phyloP scores from a whole-genome alignment of 2,329 filamentous ascomycete genomes.

The Harringtonia aguacate region DNA sequence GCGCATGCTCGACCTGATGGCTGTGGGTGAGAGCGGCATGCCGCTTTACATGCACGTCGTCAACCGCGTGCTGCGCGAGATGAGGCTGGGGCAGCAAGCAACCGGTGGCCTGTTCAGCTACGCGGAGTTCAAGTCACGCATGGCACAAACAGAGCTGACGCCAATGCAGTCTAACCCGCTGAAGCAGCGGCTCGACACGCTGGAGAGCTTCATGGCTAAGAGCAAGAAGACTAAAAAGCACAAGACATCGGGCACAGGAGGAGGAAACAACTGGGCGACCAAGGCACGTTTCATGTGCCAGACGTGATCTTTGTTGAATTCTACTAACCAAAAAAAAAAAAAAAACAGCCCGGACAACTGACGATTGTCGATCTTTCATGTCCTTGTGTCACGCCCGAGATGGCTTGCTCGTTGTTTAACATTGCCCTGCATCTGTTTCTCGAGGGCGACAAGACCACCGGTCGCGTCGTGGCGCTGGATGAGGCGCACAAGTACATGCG shows the following conservation, averaged over 20 bases:
- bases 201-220: slow-evolving; percentile 51
- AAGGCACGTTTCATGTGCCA: slow-evolving; percentile 11
- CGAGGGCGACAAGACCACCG: slow-evolving; percentile 35
- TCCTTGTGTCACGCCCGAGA: slow-evolving; percentile 55
- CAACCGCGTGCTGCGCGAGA: slow-evolving; percentile 42
- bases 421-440: slow-evolving; percentile 59
- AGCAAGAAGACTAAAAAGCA: slow-evolving; percentile 12
- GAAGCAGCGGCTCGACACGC: slow-evolving; percentile 45
- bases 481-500: slow-evolving; percentile 73
- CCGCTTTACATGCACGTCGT: slow-evolving; percentile 50
- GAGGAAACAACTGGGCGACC: slow-evolving; percentile 19
- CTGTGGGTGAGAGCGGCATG: slow-evolving; percentile 28
- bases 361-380: slow-evolving; percentile 54
- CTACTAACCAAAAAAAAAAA: background rate
- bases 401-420: slow-evolving; percentile 62
- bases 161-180: slow-evolving; percentile 43
- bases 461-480: slow-evolving; percentile 58
- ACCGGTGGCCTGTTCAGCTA: slow-evolving; percentile 35
- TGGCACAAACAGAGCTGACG: slow-evolving; percentile 28
- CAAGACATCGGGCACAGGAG: slow-evolving; percentile 3
- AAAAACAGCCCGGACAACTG: slow-evolving; percentile 20
- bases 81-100: slow-evolving; percentile 35
- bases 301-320: background rate
- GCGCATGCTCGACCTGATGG: slow-evolving; percentile 51
- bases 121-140: slow-evolving; percentile 27